Evolutionary conservation across 306 rosid genomes (phyloP), one percentile per base, ranked within the genome.

Genomic region (Glycine tomentella): DNA sequence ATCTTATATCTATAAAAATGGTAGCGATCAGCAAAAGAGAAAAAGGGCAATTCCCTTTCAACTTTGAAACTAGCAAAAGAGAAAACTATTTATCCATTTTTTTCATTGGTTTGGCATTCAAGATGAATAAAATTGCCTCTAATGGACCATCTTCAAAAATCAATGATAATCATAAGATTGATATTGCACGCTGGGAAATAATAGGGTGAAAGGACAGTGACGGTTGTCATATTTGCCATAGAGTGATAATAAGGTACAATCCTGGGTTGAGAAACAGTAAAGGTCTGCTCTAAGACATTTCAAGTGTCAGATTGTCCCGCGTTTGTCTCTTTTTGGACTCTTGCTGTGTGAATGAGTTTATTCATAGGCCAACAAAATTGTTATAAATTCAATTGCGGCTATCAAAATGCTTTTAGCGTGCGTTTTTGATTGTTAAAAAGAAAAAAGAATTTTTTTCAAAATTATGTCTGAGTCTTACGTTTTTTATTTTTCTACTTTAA

Each of bases 1-100:
- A n/a, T n/a, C n/a, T n/a, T n/a, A 31, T 48, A 49, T 49, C 63
- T 46, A 44, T 45, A 74, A 15, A 40, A 55, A 7, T 5, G 80
- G 80, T 46, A 76, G 2, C 2, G 33, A 81, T 44, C 51, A 71
- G 3, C 57, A 13, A 82, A 68, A 44, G 78, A 72, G 59, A 42
- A 81, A 85, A 78, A 74, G 57, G 58, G 78, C 17, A 49, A 73
- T 77, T 72, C 62, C 81, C 86, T 85, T 81, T 77, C 63, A 80
- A 56, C 46, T 69, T 76, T 70, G 45, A 53, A 31, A 34, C 20
- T 81, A 31, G 50, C 20, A 85, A 76, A 76, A 72, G 73, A 52
- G 56, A 67, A n/a, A 76, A 14, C 25, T 10, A 59, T 33, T 15
- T 70, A 40, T 75, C 70, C 63, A 33, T 44, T 75, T n/a, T n/a